phyloP scores from a whole-genome alignment of 495 filamentous ascomycete genomes.

The Aspergillus kassunensis region DNA sequence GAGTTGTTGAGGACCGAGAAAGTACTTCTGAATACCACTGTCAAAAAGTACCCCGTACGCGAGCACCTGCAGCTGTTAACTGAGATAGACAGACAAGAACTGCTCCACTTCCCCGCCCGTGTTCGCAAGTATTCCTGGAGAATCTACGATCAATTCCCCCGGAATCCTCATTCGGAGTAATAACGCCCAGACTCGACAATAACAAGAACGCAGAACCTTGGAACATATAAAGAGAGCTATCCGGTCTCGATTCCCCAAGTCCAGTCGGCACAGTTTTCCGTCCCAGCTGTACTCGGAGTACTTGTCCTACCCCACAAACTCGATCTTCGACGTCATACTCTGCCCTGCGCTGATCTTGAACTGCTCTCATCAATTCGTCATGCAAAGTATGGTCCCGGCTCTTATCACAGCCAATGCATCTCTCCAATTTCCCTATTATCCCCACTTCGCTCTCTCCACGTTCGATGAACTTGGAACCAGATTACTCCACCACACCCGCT shows the following conservation, averaged over 20 bases:
- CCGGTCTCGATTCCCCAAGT: background rate
- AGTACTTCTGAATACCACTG: background rate
- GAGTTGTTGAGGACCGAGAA: background rate
- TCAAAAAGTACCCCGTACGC: no score
- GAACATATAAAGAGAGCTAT: slow-evolving; percentile 9
- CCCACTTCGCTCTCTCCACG: no score
- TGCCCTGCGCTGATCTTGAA: slow-evolving; percentile 11
- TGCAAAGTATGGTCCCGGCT: slow-evolving; percentile 25
- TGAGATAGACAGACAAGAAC: background rate
- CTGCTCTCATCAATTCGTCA: slow-evolving; percentile 18
- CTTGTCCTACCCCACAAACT: no score
- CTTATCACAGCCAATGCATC: background rate
- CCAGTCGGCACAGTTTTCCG: background rate
- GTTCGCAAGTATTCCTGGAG: slow-evolving; percentile 12
- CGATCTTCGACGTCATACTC: slow-evolving; percentile 15
- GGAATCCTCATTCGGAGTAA: slow-evolving; percentile 5
- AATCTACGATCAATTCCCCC: slow-evolving; percentile 2
- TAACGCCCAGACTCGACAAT: slow-evolving; percentile 9
- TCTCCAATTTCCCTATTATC: background rate
- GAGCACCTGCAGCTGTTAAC: no score
- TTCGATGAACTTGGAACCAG: slow-evolving; percentile 4
- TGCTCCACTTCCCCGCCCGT: slow-evolving; percentile 30
- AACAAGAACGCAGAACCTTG: background rate
- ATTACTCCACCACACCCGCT: slow-evolving; percentile 12
- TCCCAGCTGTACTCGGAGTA: no score